Base-by-base conservation (phyloP, 441 rosid genomes). In the Brassica balearica region DNA sequence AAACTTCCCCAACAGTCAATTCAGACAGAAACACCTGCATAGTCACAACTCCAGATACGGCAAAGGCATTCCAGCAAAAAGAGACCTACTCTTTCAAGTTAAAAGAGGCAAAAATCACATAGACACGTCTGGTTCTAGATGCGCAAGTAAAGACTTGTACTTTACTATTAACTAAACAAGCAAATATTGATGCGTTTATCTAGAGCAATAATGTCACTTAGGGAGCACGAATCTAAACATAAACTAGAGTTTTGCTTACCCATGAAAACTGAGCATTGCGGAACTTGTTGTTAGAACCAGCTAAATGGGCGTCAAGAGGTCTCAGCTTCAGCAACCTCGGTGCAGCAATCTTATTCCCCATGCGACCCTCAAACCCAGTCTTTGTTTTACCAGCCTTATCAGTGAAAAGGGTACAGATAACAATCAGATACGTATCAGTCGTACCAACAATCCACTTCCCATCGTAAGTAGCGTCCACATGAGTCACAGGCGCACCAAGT, bases 401-500 rank as follows among this genome's bases (percentile, higher is more conserved):
- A 20, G 91, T 88, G 84, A 94, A 96, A 51, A 93, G 88, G 23
- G 96, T 80, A 84, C 98, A 93, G 15, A 94, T 92, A 27, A 94
- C 94, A 74, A 55, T 15, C 59, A 53, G 22, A 53, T 53, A 53
- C 22, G 97, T 88, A 76, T 96, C 97, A 43, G 97, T 92, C n/a
- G 99, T 94, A 71, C 95, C 98, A 88, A 96, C 80, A 72, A 92
- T 92, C 98, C 97, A 95, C 82, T 88, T 95, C 75, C 99, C 99
- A 82, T 95, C 96, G 68, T 75, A 95, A 67, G 99, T 95, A 80
- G 91, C 95, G 81, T 95, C 98, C 76, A 95, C 98, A 65, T 92
- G 94, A 64, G 94, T 92, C 59, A 92, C 88, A 72, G 98, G 97
- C 3, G 98, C 92, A 15, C 99, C 98, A 58, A 95, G 93, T 71